Conservation (phyloP, 2,329 filamentous ascomycete species). For the Torrubiella hemipterigena region DNA sequence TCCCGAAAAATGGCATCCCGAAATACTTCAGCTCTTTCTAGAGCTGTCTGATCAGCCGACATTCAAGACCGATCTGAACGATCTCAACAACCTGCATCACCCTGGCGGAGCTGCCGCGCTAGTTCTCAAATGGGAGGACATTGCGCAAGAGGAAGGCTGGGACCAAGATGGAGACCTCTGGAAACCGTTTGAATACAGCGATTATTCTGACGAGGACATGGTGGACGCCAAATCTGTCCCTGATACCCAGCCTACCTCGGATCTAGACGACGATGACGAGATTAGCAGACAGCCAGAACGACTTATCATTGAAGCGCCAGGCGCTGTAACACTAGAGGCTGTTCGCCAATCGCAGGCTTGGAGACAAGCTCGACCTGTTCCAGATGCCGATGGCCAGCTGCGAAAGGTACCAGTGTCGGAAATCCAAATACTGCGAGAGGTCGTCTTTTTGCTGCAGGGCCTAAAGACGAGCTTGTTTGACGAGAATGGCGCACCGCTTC, state of each 20-base stretch:
- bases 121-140: constrained; percentile 64
- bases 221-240: constrained; percentile 18
- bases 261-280: constrained; percentile 19
- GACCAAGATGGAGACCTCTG: constrained; percentile 56
- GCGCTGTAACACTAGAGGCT: constrained; percentile 17
- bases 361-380: constrained; percentile 21
- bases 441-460: constrained; percentile 75
- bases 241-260: constrained; percentile 19
- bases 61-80: constrained; percentile 52
- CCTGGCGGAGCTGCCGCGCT: constrained; percentile 30
- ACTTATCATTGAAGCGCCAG: constrained; percentile 22
- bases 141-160: constrained; percentile 65
- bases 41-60: constrained; percentile 72
- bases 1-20: constrained; percentile 58
- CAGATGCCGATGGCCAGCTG: constrained; percentile 17
- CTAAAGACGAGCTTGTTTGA: constrained; percentile 63
- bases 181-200: constrained; percentile 56
- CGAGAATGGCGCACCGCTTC: constrained; percentile 22
- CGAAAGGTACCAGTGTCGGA: constrained; percentile 49
- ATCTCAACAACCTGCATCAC: constrained; percentile 41
- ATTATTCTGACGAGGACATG: constrained; percentile 47
- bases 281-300: constrained; percentile 14
- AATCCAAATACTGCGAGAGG: constrained; percentile 61
- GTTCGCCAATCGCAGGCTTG: constrained; percentile 22
- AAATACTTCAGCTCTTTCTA: constrained; percentile 66